Evolutionary conservation across 192 early-diverging fungal species (phyloP).

Genomic region (Chytriomyces hyalinus): DNA sequence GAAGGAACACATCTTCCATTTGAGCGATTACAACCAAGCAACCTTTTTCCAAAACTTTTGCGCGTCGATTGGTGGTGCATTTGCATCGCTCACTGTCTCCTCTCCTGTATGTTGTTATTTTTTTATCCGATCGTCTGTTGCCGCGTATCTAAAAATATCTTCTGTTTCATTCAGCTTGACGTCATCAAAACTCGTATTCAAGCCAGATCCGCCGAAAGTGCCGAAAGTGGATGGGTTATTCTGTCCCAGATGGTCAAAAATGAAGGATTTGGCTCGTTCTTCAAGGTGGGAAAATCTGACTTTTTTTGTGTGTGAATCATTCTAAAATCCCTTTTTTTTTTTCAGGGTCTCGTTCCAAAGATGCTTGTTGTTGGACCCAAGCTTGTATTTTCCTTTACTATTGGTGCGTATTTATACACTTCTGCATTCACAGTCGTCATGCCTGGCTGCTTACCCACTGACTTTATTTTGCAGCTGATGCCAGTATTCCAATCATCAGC

Average conservation of each 20-base stretch:
- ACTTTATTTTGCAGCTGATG: constrained; percentile 5
- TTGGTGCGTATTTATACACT: constrained; percentile 65
- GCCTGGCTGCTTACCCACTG: not conserved
- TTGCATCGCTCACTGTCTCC: constrained; percentile 91
- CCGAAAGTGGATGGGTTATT: constrained; percentile 86
- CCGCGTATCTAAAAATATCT: not conserved
- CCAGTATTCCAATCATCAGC: constrained; percentile 20
- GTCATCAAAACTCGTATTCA: constrained; percentile 99
- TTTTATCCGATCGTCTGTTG: not conserved
- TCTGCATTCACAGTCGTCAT: not conserved
- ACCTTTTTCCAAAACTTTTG: constrained; percentile 96
- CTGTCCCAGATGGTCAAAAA: constrained; percentile 86
- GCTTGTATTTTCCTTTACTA: constrained; percentile 95
- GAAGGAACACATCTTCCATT: constrained; percentile 89
- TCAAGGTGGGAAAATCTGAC: constrained; percentile 71
- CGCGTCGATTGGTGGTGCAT: constrained; percentile 91
- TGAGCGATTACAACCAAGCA: constrained; percentile 89
- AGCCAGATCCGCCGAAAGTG: constrained; percentile 84
- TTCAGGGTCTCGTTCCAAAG: constrained; percentile 60
- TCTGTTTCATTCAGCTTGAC: constrained; percentile 65
- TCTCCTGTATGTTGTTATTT: constrained; percentile 77
- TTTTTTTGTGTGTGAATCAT: not conserved
- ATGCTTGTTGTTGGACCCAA: constrained; percentile 85
- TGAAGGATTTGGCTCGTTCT: constrained; percentile 92
- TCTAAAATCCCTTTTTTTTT: not conserved